Base-by-base conservation (phyloP, 257 asterid genomes). In the Paraleonurus japonicus region DNA sequence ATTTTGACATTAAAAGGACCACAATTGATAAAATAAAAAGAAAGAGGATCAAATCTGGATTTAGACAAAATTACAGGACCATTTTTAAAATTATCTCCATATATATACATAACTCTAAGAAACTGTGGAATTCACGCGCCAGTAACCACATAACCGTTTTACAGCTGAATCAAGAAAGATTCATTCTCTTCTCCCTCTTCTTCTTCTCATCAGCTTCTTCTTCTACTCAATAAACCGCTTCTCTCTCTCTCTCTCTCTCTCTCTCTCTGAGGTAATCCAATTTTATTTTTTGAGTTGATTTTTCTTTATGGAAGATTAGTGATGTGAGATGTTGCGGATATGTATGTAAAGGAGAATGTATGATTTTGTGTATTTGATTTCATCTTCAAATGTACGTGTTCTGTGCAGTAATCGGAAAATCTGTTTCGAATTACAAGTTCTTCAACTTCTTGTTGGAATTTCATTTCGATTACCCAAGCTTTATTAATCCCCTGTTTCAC, bases 61-160 rank as follows among this genome's bases (percentile, higher is more conserved):
- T 27, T 27, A 6, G 33, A 6, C 2, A 3, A 28, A 28, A 28
- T 28, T 28, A n/a, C n/a, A n/a, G n/a, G 33, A 6, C 5, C 33
- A 28, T 28, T 28, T 28, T 28, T 28, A 3, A 28, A 4, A 28
- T 5, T 28, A 4, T 28, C 3, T 28, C 33, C 33, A 4, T 30
- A 30, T 30, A 30, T 30, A 30, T 30, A 13, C 8, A 24, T 4
- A 5, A 8, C 58, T 50, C 39, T 13, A 11, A 3, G 16, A n/a
- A 26, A 32, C 22, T 1, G 70, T 74, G 22, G 32, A 28, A 7
- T 5, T 39, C 82, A 67, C 80, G 72, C 80, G 67, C 74, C 27
- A 28, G 70, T 65, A 85, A 80, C 84, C 23, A 22, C 78, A 68
- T 81, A 85, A 85, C 87, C 82, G 82, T 81, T 71, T 41, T 24